Evolutionary conservation across 805 yeast species (phyloP).

Genomic region (Saccharomycopsis synnaedendra): DNA sequence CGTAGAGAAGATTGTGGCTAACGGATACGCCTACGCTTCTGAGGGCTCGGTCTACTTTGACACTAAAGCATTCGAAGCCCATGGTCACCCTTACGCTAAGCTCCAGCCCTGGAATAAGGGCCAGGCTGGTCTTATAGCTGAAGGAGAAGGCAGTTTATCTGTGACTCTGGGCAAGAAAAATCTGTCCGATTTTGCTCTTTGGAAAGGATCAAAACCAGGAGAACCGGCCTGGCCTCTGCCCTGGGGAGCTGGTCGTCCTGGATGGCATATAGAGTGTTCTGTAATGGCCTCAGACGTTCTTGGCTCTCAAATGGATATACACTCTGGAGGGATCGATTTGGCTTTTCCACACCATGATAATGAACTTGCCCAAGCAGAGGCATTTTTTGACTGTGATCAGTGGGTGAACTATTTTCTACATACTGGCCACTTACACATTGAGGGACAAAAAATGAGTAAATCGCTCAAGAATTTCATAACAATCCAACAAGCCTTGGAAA

Average conservation of each 20-base stretch:
- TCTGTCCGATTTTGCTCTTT: conserved; percentile 84
- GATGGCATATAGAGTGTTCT: conserved; percentile 99
- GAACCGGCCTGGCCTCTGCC: conserved; percentile 94
- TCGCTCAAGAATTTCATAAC: conserved; percentile 92
- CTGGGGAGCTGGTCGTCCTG: conserved; percentile 98
- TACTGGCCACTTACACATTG: conserved; percentile 95
- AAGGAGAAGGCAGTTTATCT: conserved; percentile 72
- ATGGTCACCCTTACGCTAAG: conserved; percentile 82
- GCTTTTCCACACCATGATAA: conserved; percentile 99
- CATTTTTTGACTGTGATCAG: conserved; percentile 76
- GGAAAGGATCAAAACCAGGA: conserved; percentile 96
- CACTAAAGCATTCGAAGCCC: conserved; percentile 66
- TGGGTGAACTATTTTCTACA: conserved; percentile 97
- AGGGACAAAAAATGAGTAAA: conserved; percentile 97
- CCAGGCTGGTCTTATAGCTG: conserved; percentile 70
- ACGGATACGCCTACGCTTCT: conserved; percentile 79
- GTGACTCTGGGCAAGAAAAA: conserved; percentile 49
- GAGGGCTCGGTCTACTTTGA: conserved; percentile 98
- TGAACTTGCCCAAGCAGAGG: conserved; percentile 95
- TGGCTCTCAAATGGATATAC: conserved; percentile 82
- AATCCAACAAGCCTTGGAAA: conserved; percentile 74
- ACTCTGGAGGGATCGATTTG: conserved; percentile 92
- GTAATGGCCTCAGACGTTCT: conserved; percentile 93
- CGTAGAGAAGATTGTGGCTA: conserved; percentile 60
- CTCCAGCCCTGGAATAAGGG: conserved; percentile 98